Base-by-base conservation (phyloP, 2,329 filamentous ascomycete genomes). In the Cladosporium sp. region DNA sequence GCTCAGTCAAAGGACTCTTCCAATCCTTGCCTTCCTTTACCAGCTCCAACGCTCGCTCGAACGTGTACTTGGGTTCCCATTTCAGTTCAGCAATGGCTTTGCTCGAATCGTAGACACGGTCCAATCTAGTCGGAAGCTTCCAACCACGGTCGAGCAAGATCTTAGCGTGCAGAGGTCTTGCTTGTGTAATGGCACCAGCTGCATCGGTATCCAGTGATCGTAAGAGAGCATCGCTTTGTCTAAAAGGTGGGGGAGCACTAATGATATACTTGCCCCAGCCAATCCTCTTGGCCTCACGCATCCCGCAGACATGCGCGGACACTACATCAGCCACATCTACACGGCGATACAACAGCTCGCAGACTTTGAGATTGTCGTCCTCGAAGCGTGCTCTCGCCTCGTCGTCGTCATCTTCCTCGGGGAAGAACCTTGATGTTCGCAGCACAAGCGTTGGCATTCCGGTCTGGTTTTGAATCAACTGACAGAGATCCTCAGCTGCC, bases 401-500 rank as follows among this genome's bases (percentile, higher is more conserved):
- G 21, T 67, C 66, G 26, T 66, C 62, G 29, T 70, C 67, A 26
- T 70, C 68, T 16, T 56, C 62, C 50, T 70, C 68, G 1, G 66
- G 68, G 26, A 70, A 55, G 50, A 84, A 84, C 58, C 82, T 79
- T 59, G 78, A 80, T 2, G 79, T 80, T n/a, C 82, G 78, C 10
- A 84, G 75, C 6, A 84, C 74, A 0, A 84, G 46, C 0, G 80
- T 72, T 0, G 82, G 81, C 68, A 84, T 69, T 1, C 69, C 67
- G 0, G 74, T 76, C 63, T 82, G 76, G 14, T 70, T 69, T 50
- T 82, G 78, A 1, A 81, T 66, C 6, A 84, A 75, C 14, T 72
- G 74, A 69, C 81, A 84, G 33, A 84, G 65, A 60, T 83, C 81
- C 67, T 84, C 82, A 5, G 82, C 82, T 1, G 81, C 80, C 18